Conservation (phyloP, 163 green algal genomes). For the Chlorella variabilis region DNA sequence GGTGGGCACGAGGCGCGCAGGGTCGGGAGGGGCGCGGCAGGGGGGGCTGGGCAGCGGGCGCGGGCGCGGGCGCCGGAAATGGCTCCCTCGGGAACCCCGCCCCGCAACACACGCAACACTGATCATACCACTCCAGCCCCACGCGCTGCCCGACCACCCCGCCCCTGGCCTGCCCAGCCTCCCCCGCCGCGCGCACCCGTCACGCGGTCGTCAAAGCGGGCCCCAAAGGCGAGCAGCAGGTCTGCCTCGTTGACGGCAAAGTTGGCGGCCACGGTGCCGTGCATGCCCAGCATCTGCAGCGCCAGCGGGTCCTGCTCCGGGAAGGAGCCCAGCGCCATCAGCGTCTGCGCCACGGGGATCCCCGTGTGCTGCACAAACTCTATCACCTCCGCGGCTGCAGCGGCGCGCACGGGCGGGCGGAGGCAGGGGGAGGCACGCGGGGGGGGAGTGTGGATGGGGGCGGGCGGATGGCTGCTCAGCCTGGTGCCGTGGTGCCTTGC, state of each 20-base stretch:
- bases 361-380: slow-evolving; percentile 85
- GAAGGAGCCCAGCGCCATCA: slow-evolving; percentile 96
- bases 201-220: slow-evolving; percentile 99
- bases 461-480: no score
- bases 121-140: no score
- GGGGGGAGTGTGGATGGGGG: not conserved
- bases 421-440: not conserved
- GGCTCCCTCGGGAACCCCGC: no score
- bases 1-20: not conserved
- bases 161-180: no score
- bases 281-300: slow-evolving; percentile 98
- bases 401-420: no score
- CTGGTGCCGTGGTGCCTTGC: no score
- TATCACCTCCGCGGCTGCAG: slow-evolving; percentile 74
- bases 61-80: no score
- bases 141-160: no score
- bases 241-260: slow-evolving; percentile 95
- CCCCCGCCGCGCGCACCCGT: slow-evolving; percentile 63
- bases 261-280: slow-evolving; percentile 98
- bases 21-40: no score
- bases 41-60: no score
- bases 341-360: slow-evolving; percentile 91
- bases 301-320: slow-evolving; percentile 65
- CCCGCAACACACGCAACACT: no score
- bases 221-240: slow-evolving; percentile 95